These are phyloP conservation scores for Claviceps spartinae DNA, from an alignment of 2,329 filamentous ascomycete genomes.

Conservation along the genomic window DNA sequence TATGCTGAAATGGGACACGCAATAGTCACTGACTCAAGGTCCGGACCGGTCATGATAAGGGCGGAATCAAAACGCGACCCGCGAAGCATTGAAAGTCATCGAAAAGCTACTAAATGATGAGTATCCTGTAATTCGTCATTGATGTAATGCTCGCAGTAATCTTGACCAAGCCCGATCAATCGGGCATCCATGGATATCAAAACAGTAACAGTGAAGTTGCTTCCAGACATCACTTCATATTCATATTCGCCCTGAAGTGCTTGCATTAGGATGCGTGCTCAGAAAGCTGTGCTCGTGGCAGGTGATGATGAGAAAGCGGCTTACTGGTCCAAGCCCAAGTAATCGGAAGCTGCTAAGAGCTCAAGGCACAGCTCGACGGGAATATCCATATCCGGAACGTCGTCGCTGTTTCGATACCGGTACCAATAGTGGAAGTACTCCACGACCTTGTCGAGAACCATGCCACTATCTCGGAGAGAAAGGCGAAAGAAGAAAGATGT, in stretches of 20 bases:
- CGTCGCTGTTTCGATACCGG: slow-evolving; percentile 53
- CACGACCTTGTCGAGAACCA: slow-evolving; percentile 66
- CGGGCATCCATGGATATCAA: background rate
- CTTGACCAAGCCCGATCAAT: background rate
- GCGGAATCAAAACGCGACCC: too few relatives aligned
- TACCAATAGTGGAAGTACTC: slow-evolving; percentile 79
- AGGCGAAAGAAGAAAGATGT: slow-evolving; percentile 4
- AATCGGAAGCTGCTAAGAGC: slow-evolving; percentile 65
- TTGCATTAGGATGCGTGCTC: slow-evolving; percentile 14
- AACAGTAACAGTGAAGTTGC: background rate
- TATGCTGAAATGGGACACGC: slow-evolving; percentile 36
- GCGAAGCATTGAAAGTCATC: background rate
- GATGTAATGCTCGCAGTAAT: background rate
- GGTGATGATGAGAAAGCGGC: slow-evolving; percentile 8
- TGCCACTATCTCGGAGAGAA: slow-evolving; percentile 38
- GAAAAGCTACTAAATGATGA: background rate
- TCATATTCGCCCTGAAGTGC: slow-evolving; percentile 22
- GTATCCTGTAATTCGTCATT: background rate
- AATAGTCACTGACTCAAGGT: too few relatives aligned
- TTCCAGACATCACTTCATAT: slow-evolving; percentile 18
- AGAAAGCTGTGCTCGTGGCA: background rate
- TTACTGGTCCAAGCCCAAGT: slow-evolving; percentile 51
- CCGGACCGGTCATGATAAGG: too few relatives aligned
- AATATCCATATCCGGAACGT: slow-evolving; percentile 71
- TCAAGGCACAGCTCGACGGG: slow-evolving; percentile 68